Percentiles rank a stretch among this genome's conserved stretches.
These are phyloP conservation scores for Biscutella laevigata DNA, from an alignment of 441 rosid genomes.

Conservation along the genomic window DNA sequence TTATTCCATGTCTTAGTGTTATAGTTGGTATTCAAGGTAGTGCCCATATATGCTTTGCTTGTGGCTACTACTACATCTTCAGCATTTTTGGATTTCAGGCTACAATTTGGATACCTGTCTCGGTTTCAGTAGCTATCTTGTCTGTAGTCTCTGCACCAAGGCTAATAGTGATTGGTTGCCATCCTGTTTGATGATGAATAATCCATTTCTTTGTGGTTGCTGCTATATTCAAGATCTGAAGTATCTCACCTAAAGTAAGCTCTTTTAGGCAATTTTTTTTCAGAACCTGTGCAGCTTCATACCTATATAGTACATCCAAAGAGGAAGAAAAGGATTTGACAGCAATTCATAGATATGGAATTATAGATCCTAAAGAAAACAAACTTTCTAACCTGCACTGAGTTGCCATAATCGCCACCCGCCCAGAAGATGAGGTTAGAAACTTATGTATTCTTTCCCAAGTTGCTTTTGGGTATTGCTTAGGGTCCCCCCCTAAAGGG, in stretches of 20 bases:
- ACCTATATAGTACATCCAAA: constrained; percentile 28
- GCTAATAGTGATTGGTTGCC: constrained; percentile 51
- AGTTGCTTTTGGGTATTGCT: constrained; percentile 33
- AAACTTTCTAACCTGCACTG: constrained; percentile 38
- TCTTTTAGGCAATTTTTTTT: constrained; percentile 41
- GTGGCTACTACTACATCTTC: constrained; percentile 14
- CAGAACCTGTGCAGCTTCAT: constrained; percentile 53
- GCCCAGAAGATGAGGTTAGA: constrained; percentile 40
- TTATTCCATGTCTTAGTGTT: constrained; percentile 19
- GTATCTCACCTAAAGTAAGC: constrained; percentile 43
- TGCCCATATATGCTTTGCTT: background rate
- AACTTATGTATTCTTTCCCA: constrained; percentile 48
- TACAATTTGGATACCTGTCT: constrained; percentile 21
- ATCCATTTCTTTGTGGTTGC: constrained; percentile 49
- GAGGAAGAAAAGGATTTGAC: background rate
- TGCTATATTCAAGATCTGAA: constrained; percentile 51
- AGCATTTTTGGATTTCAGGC: constrained; percentile 18
- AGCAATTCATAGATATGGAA: background rate
- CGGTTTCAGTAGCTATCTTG: constrained; percentile 23
- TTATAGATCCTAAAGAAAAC: background rate
- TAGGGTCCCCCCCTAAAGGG: constrained; percentile 43
- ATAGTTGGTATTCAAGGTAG: constrained; percentile 1
- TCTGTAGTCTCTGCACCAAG: constrained; percentile 25
- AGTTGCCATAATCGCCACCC: constrained; percentile 34
- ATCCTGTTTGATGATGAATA: constrained; percentile 41